phyloP scores from a whole-genome alignment of 2,329 filamentous ascomycete genomes.

The Fusarium veterinarium region DNA sequence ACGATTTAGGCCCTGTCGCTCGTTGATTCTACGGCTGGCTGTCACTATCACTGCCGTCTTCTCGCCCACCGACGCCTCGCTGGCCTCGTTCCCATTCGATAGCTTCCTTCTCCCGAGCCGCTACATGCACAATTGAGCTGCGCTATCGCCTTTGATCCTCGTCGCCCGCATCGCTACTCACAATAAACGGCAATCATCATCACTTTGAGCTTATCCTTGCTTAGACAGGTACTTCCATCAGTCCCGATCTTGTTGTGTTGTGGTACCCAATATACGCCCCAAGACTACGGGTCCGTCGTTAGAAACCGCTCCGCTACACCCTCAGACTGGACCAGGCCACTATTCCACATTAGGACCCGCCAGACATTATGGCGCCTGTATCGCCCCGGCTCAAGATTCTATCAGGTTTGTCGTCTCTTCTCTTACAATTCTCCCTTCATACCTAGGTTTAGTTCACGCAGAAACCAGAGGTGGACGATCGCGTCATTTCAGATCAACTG shows the following conservation, averaged over 20 bases:
- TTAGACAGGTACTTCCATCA: constrained; percentile 44
- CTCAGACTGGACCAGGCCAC: constrained; percentile 49
- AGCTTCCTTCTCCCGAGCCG: constrained; percentile 26
- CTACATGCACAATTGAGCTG: constrained; percentile 43
- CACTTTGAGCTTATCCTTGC: constrained; percentile 31
- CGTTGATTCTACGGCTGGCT: constrained; percentile 38
- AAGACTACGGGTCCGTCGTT: constrained; percentile 50
- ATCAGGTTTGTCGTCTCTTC: constrained; percentile 65
- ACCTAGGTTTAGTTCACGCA: constrained; percentile 35
- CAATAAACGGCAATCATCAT: constrained; percentile 38
- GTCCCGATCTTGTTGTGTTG: constrained; percentile 40
- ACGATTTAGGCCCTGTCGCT: constrained; percentile 42
- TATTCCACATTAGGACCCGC: constrained; percentile 49
- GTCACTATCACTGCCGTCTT: constrained; percentile 34
- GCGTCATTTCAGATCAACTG: constrained; percentile 39
- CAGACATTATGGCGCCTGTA: constrained; percentile 67
- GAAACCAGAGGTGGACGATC: constrained; percentile 30
- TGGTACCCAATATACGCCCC: constrained; percentile 45
- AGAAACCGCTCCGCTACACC: constrained; percentile 49
- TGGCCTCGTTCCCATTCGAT: constrained; percentile 38
- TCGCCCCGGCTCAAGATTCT: constrained; percentile 70
- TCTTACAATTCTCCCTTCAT: constrained; percentile 46
- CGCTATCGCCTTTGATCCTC: constrained; percentile 14
- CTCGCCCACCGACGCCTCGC: constrained; percentile 29
- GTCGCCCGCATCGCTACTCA: constrained; percentile 26